Conservation (phyloP, 1,284 basidiomycete species). For the Dichomitus squalens region DNA sequence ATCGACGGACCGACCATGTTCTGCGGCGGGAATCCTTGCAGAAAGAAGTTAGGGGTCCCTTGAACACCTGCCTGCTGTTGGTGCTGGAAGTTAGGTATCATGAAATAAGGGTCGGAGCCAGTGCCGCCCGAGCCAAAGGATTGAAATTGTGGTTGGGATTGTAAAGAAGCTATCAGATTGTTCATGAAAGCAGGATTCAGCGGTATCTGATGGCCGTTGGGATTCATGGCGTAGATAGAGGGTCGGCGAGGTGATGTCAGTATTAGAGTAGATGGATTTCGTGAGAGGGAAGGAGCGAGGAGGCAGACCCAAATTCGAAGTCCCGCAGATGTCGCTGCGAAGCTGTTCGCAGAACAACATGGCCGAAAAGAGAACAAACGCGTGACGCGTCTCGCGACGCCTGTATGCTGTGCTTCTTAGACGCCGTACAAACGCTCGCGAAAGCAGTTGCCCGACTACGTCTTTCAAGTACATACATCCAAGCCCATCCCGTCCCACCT, state of each 20-base stretch:
- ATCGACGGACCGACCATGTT: too few relatives aligned
- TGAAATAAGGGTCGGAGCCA: not conserved
- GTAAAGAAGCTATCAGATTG: not conserved
- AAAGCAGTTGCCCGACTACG: not conserved
- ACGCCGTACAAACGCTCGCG: not conserved
- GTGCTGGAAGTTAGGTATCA: not conserved
- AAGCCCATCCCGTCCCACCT: too few relatives aligned
- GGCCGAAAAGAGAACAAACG: not conserved
- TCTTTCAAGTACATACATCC: too few relatives aligned
- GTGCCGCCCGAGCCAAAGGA: not conserved
- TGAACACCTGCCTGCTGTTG: not conserved
- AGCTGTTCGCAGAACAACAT: not conserved
- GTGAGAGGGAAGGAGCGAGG: not conserved
- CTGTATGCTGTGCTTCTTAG: not conserved
- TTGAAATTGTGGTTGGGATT: not conserved
- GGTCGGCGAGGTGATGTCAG: not conserved
- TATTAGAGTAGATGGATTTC: not conserved
- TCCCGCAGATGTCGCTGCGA: not conserved
- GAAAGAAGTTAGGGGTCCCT: not conserved
- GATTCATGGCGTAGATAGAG: not conserved
- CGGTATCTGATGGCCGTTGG: not conserved
- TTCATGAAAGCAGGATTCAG: too few relatives aligned
- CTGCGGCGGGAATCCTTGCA: not conserved
- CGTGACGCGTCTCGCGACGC: not conserved
- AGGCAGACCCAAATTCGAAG: not conserved